phyloP scores from a whole-genome alignment of 257 asterid species.

The Solanum acaule region DNA sequence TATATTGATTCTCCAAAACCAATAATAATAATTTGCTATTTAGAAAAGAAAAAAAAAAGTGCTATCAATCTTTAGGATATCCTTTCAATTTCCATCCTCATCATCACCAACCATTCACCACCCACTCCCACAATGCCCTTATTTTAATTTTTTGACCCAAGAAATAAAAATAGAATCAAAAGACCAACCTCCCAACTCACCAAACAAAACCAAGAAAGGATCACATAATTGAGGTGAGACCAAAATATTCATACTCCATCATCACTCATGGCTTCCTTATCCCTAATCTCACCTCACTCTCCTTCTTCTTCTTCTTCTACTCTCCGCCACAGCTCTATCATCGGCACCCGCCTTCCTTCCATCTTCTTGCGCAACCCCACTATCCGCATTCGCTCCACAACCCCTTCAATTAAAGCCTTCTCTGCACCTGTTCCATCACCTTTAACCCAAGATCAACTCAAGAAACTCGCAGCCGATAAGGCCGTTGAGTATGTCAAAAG shows the following conservation, averaged over 20 bases:
- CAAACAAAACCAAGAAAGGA: neutral
- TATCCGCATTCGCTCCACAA: constrained; percentile 1
- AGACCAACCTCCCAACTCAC: neutral
- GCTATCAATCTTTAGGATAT: neutral
- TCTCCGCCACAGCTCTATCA: constrained; percentile 3
- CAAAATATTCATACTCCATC: neutral
- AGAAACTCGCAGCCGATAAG: constrained; percentile 85
- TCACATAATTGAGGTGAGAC: neutral
- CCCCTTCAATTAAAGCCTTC: constrained; percentile 21
- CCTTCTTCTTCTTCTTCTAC: neutral
- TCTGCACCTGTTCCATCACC: constrained; percentile 32
- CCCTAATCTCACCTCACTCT: constrained; percentile 2
- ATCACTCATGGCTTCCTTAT: constrained; percentile 14
- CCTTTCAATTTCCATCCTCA: neutral
- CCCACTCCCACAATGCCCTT: neutral
- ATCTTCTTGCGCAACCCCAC: neutral
- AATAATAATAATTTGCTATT: neutral
- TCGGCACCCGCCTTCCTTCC: neutral
- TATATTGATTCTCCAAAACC: neutral
- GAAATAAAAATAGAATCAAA: neutral
- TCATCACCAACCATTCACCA: neutral
- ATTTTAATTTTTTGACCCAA: neutral
- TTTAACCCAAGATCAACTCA: constrained; percentile 78
- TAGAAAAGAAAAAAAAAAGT: neutral
- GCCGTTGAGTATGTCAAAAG: constrained; percentile 76